A percentile compares a stretch with the other conserved stretches of the same genome.
Conservation (phyloP, 768 basidiomycete species). For the Pleurotus tuoliensis region DNA sequence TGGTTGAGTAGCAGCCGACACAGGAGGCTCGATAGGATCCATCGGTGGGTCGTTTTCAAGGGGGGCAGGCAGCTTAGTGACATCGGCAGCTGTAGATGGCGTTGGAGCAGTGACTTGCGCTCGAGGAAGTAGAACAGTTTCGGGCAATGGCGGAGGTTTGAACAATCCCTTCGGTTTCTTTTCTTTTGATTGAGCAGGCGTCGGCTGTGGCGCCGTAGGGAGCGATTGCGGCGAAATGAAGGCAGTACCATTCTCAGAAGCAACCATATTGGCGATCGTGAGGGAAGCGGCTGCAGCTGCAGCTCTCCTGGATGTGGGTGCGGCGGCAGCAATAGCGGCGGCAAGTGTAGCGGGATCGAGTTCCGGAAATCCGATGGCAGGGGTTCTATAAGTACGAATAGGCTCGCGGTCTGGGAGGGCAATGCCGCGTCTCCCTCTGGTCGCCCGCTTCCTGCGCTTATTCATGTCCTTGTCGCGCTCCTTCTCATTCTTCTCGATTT, state of each 20-base stretch:
- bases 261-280: slow-evolving; percentile 90
- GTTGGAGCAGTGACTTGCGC: slow-evolving; percentile 59
- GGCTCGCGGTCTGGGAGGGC: slow-evolving; percentile 91
- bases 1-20: slow-evolving; percentile 28
- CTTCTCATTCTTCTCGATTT: slow-evolving; percentile 85
- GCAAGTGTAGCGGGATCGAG: slow-evolving; percentile 69
- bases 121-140: slow-evolving; percentile 53
- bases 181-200: slow-evolving; percentile 47
- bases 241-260: slow-evolving; percentile 79
- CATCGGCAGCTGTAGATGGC: slow-evolving; percentile 64
- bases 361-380: slow-evolving; percentile 82
- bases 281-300: slow-evolving; percentile 81
- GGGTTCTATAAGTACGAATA: slow-evolving; percentile 86
- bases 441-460: slow-evolving; percentile 80
- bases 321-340: slow-evolving; percentile 56
- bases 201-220: slow-evolving; percentile 28
- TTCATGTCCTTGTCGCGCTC: slow-evolving; percentile 92
- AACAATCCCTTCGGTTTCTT: slow-evolving; percentile 70
- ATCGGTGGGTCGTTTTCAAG: slow-evolving; percentile 49
- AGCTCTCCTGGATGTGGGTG: slow-evolving; percentile 72
- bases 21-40: slow-evolving; percentile 25
- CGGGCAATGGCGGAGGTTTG: slow-evolving; percentile 63
- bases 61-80: slow-evolving; percentile 52
- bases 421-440: slow-evolving; percentile 75
- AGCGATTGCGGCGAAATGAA: slow-evolving; percentile 42